Base-by-base conservation (phyloP, 805 yeast species). In the Pichia eremophila region DNA sequence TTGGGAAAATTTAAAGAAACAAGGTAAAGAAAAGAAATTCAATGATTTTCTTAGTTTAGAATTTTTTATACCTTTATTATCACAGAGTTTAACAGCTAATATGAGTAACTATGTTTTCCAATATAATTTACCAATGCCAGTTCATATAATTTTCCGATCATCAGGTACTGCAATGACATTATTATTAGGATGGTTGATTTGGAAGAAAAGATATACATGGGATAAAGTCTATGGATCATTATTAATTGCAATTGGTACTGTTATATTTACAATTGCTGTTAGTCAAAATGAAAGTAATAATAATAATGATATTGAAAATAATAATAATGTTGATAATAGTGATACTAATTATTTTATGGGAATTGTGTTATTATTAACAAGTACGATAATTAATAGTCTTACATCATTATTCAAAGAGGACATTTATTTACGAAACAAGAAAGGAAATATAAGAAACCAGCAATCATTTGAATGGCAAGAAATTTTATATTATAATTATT, bases 81-180 rank as follows among this genome's bases (percentile, higher is more conserved):
- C 81, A 50, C 80, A 74, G 57, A 80, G 77, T 54, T 41, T 68
- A 7, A 66, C 77, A 10, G 73, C 82, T 1, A 63, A 74, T 10
- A 61, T 79, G 34, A 82, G 79, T 57, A 85, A 85, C 57, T 58
- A 63, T 45, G 88, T 74, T 0, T 79, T 80, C 65, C 69, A 65
- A 17, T 79, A 66, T 59, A 70, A 78, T 36, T 68, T 85, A 28
- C 74, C 83, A 3, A 74, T 84, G 19, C 87, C 90, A 0, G 61
- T 81, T 28, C 88, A 83, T 57, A 82, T 82, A 27, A 74, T 83
- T 8, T 69, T 83, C 54, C 61, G 89, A 45, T 80, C 87, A 12
- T 73, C 82, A 7, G 79, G 85, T 0, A 75, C 85, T 0, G 76
- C 79, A 8, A 62, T 81, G 17, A 78, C 85, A 0, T 74, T 85